Conservation (phyloP, 805 yeast species). For the Hanseniaspora lindneri region DNA sequence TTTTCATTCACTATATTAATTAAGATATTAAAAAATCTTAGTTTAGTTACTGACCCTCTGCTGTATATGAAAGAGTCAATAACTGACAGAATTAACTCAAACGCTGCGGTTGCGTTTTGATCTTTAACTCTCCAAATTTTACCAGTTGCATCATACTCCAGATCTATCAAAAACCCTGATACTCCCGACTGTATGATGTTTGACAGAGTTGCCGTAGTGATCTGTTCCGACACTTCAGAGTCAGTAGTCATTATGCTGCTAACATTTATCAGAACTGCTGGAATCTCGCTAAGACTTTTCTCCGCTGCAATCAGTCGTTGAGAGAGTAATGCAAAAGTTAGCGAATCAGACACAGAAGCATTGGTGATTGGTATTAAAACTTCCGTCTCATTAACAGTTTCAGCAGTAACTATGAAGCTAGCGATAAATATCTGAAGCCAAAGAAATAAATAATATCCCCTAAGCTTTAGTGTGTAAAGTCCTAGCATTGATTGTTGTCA, state of each 20-base stretch:
- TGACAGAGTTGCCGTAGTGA: not conserved
- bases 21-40: not conserved
- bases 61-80: not conserved
- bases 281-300: not conserved
- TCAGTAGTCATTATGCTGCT: not conserved
- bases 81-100: not conserved
- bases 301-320: not conserved
- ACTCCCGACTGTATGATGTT: conserved; percentile 5
- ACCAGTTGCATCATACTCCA: not conserved
- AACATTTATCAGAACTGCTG: conserved; percentile 1
- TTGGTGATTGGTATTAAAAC: not conserved
- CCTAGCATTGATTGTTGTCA: too few relatives aligned
- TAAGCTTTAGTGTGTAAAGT: too few relatives aligned
- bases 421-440: too few relatives aligned
- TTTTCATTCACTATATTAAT: conserved; percentile 5
- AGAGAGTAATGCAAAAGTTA: conserved; percentile 9
- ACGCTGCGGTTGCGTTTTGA: not conserved
- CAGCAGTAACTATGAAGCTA: too few relatives aligned
- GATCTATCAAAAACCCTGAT: conserved; percentile 4
- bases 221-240: not conserved
- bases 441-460: too few relatives aligned
- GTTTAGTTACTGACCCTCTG: not conserved
- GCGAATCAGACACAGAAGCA: not conserved
- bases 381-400: too few relatives aligned
- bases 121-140: not conserved